Evolutionary conservation across 768 basidiomycete species (phyloP), one percentile per base, ranked within the genome.

Genomic region (Serendipita vermifera): DNA sequence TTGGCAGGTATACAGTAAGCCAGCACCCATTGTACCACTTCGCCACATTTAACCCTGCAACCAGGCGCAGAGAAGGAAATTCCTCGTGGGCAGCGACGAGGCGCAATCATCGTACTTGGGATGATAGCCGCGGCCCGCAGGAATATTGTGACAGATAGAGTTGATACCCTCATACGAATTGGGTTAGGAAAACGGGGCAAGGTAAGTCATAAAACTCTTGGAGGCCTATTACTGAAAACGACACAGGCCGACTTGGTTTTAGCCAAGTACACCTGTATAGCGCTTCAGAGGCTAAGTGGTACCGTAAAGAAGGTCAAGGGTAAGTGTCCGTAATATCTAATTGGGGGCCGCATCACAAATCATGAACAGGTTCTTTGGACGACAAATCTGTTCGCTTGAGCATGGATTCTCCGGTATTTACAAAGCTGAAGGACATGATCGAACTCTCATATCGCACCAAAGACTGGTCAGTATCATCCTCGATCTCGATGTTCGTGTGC

Each of bases 231-330:
- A 24, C 33, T 13, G 3, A 39, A 22, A 6, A 56, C 15, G 48
- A 13, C 51, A 2, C 61, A 97, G 93, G 71, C 77, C 5, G 96
- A 99, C 66, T 75, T 93, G 22, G 88, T 83, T 1, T 79, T 98
- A 15, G 92, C 93, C 0, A 77, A 88, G 41, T 97, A 96, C 64
- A 96, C 92, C 0, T 97, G 91, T 65, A 80, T 97, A 51, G 91
- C 92, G 0, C 71, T 98, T 38, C 91, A 94, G 60, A 79, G 96
- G 0, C 73, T 99, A 6, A 89, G 89, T 48, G 96, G 96, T 2
- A 93, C 87, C 62, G 87, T 81, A 27, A 99, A 99, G 74, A 99
- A 98, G 66, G 80, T 99, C 59, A 99, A 99, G 74, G 94, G 91
- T 83, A 55, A 55, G 68, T 14, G 48, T 20, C 29, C n/a, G 4